Conservation (phyloP, 2,329 filamentous ascomycete species). For the Penicillium sp. region DNA sequence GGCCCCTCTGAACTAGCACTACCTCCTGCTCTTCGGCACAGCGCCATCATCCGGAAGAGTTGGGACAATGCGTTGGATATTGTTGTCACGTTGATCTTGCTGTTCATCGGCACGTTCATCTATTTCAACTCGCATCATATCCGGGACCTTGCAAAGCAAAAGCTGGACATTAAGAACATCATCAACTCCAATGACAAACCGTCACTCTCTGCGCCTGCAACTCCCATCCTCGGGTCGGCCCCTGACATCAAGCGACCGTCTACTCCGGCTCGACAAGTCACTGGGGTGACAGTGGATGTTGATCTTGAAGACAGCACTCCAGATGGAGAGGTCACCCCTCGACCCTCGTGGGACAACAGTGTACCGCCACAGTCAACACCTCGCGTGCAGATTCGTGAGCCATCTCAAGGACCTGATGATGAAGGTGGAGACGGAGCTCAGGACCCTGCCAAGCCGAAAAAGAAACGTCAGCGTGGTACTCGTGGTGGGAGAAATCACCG, state of each 20-base stretch:
- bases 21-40: slow-evolving; percentile 43
- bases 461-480: slow-evolving; percentile 67
- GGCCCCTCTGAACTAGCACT: slow-evolving; percentile 41
- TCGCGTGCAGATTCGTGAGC: slow-evolving; percentile 44
- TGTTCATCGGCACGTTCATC: slow-evolving; percentile 45
- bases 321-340: slow-evolving; percentile 33
- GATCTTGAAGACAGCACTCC: slow-evolving; percentile 24
- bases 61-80: slow-evolving; percentile 49
- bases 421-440: slow-evolving; percentile 20
- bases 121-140: slow-evolving; percentile 47
- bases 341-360: slow-evolving; percentile 25
- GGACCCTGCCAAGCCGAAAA: slow-evolving; percentile 59
- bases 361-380: slow-evolving; percentile 30
- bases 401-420: slow-evolving; percentile 37
- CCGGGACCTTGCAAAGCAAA: slow-evolving; percentile 45
- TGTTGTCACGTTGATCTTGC: slow-evolving; percentile 42
- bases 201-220: slow-evolving; percentile 41
- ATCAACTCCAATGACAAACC: slow-evolving; percentile 42
- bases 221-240: slow-evolving; percentile 33
- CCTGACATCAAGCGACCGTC: slow-evolving; percentile 31
- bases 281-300: slow-evolving; percentile 36
- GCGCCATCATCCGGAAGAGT: slow-evolving; percentile 48
- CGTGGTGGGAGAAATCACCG: slow-evolving; percentile 70
- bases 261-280: slow-evolving; percentile 23
- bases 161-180: slow-evolving; percentile 48